Conservation (phyloP, 1,284 basidiomycete genomes). For the Violaceomyces palustris region DNA sequence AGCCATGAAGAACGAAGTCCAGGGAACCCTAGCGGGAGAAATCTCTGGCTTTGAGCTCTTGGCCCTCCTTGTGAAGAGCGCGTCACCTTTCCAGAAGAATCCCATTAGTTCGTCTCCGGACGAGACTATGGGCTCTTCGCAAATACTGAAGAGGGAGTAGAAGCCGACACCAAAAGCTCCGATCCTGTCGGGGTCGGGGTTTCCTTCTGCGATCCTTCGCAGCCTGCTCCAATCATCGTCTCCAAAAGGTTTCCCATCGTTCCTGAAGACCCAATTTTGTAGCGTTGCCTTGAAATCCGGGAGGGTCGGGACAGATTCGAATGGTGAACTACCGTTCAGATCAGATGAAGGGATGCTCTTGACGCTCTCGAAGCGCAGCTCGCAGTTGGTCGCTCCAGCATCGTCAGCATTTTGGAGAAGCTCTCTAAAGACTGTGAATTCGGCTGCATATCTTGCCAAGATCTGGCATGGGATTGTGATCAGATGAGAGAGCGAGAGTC, state of each 20-base stretch:
- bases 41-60: constrained; percentile 19
- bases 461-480: constrained; percentile 55
- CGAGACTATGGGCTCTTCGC: constrained; percentile 83
- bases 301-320: constrained; percentile 19
- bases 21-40: constrained; percentile 55
- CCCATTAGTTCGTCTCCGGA: constrained; percentile 80
- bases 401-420: constrained; percentile 94
- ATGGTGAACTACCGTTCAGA: too few relatives aligned
- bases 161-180: constrained; percentile 57
- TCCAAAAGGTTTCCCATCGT: constrained; percentile 64
- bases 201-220: constrained; percentile 55
- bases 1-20: constrained; percentile 88
- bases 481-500: background rate
- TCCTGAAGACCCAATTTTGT: constrained; percentile 64
- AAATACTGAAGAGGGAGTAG: constrained; percentile 57
- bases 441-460: constrained; percentile 86
- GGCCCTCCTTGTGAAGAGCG: constrained; percentile 44
- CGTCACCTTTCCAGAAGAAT: constrained; percentile 78
- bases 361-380: constrained; percentile 45
- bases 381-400: constrained; percentile 62
- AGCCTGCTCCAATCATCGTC: constrained; percentile 50
- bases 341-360: constrained; percentile 2
- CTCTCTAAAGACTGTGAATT: constrained; percentile 75
- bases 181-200: constrained; percentile 58
- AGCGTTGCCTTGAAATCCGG: constrained; percentile 50